Base-by-base conservation (phyloP, 331 rosid genomes). In the Rosa hybrid region DNA sequence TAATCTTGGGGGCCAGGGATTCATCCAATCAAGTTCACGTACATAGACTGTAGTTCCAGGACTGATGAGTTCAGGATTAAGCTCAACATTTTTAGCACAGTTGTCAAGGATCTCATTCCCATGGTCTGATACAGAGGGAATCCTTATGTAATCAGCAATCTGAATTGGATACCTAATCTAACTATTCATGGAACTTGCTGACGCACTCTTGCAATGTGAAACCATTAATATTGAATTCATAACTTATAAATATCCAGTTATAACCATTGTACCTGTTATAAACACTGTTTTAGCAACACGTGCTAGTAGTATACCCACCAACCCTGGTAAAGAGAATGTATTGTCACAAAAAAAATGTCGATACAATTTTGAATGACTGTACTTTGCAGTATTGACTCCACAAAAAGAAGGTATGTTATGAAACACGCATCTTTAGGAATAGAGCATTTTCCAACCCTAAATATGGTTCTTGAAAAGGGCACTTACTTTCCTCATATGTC, bases 21-120 rank as follows among this genome's bases (percentile, higher is more conserved):
- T 76, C 80, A 85, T 89, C 98, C 98, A 95, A 84, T 95, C 94
- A 79, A 95, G 96, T 68, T 95, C 97, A 23, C 89, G 90, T 38
- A 91, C 93, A 86, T 56, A 78, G 68, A 91, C 78, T 54, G 81
- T 68, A 62, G 90, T 92, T 83, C 71, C 72, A 80, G 62, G 69
- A 78, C 82, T 82, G 78, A 90, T 84, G 51, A 84, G 68, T 78
- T 84, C 88, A 76, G 82, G 80, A 84, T 95, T 92, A 63, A 95
- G 92, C 86, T 79, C 84, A 65, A 92, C 84, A 77, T 92, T 95
- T 81, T 81, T 86, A 12, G 88, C 90, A 86, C 97, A 95, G 83
- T 95, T 95, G 83, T 86, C 88, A 74, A 95, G 97, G 79, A 92
- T 84, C 82, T 87, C 92, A 74, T 82, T 84, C n/a, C 98, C 97